phyloP scores from a whole-genome alignment of 2,329 filamentous ascomycete genomes.

The Verticillium klebahnii region DNA sequence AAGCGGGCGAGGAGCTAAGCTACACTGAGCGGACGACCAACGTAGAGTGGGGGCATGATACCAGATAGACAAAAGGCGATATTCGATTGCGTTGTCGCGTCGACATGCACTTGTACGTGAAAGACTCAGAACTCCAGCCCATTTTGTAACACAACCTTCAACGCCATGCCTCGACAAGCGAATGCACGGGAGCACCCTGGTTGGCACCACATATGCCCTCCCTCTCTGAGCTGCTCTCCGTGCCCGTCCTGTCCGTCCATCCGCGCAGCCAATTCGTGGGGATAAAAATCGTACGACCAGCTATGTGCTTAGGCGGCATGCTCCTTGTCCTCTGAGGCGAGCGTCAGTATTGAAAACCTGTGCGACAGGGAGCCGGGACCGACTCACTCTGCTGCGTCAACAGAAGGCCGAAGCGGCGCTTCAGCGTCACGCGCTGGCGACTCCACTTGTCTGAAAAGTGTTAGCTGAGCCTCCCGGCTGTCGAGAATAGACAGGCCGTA shows the following conservation, averaged over 20 bases:
- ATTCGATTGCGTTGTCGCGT: neutral
- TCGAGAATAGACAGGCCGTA: neutral
- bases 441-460: conserved; percentile 76
- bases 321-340: conserved; percentile 3
- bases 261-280: neutral
- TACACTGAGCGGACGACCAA: neutral
- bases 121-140: neutral
- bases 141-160: neutral
- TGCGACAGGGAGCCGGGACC: no score
- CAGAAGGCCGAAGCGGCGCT: conserved; percentile 86
- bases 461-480: neutral
- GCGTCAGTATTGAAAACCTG: neutral
- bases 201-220: no score
- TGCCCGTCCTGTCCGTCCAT: neutral
- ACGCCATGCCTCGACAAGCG: neutral
- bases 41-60: conserved; percentile 8
- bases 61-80: conserved; percentile 8
- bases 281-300: neutral
- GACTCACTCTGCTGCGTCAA: conserved; percentile 68
- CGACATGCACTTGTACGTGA: neutral
- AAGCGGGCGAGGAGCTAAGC: conserved; percentile 20
- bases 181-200: neutral
- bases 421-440: conserved; percentile 88
- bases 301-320: neutral
- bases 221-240: neutral